A percentile compares a stretch with the other conserved stretches of the same genome.
These are phyloP conservation scores for Quercus dentata DNA, from an alignment of 306 rosid species.

Conservation along the genomic window DNA sequence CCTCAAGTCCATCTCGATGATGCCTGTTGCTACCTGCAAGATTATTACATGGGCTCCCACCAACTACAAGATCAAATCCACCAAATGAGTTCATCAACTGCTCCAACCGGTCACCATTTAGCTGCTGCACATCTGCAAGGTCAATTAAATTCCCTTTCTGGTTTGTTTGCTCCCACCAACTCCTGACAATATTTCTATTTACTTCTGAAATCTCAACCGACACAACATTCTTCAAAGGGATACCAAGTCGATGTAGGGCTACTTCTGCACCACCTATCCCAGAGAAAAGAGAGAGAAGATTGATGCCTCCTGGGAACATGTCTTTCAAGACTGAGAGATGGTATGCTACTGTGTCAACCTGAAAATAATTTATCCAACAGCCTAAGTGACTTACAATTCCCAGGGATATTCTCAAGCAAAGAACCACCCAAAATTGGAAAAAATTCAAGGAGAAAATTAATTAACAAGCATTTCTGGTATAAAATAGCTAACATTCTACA, in stretches of 20 bases:
- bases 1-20: slow-evolving; percentile 82
- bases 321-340: slow-evolving; percentile 81
- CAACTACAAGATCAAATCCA: slow-evolving; percentile 82
- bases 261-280: slow-evolving; percentile 98
- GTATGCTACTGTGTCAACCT: slow-evolving; percentile 96
- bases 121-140: slow-evolving; percentile 55
- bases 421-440: background rate
- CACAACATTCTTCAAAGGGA: slow-evolving; percentile 75
- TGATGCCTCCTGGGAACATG: slow-evolving; percentile 75
- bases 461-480: background rate
- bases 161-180: slow-evolving; percentile 99
- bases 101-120: slow-evolving; percentile 54
- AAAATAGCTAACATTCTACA: background rate
- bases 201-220: slow-evolving; percentile 77
- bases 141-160: slow-evolving; percentile 73
- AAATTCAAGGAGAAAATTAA: background rate
- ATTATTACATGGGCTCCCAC: slow-evolving; percentile 96
- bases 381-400: slow-evolving; percentile 7
- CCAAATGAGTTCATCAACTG: slow-evolving; percentile 54
- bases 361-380: slow-evolving; percentile 30
- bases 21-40: slow-evolving; percentile 89
- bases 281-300: slow-evolving; percentile 87
- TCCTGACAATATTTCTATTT: slow-evolving; percentile 67
- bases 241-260: slow-evolving; percentile 82
- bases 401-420: background rate